Evolutionary conservation across 2,329 filamentous ascomycete species (phyloP).

Genomic region (Fusarium globosum): DNA sequence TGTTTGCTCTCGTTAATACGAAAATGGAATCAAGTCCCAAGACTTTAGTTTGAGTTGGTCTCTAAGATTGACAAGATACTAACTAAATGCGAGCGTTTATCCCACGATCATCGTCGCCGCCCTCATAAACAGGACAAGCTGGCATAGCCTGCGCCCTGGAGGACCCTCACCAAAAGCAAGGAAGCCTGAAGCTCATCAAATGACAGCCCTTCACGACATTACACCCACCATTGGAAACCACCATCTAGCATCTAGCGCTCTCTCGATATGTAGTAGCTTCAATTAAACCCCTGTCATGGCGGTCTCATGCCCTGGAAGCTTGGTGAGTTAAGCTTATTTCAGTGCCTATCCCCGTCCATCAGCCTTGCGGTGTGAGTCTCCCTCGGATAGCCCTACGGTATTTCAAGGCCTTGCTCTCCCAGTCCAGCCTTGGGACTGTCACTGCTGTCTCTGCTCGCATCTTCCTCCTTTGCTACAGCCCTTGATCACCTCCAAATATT

Average conservation of each 20-base stretch:
- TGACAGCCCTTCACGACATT: not conserved
- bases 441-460: not conserved
- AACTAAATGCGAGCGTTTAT: not conserved
- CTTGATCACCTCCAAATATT: not conserved
- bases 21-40: not conserved
- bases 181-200: not conserved
- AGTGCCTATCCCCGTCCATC: constrained; percentile 5
- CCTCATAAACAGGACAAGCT: not conserved
- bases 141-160: not conserved
- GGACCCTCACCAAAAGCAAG: not conserved
- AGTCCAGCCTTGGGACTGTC: not conserved
- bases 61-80: not conserved
- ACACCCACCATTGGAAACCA: not conserved
- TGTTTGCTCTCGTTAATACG: not conserved
- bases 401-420: constrained; percentile 16
- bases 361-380: constrained; percentile 6
- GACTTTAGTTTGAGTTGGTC: not conserved
- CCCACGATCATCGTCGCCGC: not conserved
- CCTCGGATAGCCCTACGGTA: constrained; percentile 17
- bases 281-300: constrained; percentile 13
- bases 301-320: constrained; percentile 10
- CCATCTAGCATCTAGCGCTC: not conserved
- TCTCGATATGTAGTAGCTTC: constrained; percentile 8
- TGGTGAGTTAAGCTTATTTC: constrained; percentile 23
- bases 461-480: not conserved